Percentiles rank a stretch among this genome's conserved stretches.
Conservation (phyloP, 1,284 basidiomycete species). For the Clitocybe nebularis region DNA sequence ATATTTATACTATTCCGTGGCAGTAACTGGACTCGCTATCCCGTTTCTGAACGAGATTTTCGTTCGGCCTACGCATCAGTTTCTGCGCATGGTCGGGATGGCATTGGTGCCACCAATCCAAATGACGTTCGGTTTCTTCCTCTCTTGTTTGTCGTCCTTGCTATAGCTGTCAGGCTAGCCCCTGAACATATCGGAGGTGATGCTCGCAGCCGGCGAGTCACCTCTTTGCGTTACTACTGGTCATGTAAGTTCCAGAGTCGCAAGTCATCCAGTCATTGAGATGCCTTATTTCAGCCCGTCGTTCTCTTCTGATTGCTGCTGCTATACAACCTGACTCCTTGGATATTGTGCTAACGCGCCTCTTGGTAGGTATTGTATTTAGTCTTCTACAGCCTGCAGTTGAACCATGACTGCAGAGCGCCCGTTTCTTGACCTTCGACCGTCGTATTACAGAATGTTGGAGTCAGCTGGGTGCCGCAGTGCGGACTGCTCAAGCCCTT, state of each 20-base stretch:
- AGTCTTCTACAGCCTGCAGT: slow-evolving; percentile 14
- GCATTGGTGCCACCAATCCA: slow-evolving; percentile 59
- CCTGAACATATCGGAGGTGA: slow-evolving; percentile 84
- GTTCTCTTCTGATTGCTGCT: slow-evolving; percentile 83
- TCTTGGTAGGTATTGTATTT: slow-evolving; percentile 56
- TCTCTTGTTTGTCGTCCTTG: slow-evolving; percentile 89
- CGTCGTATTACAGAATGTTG: slow-evolving; percentile 91
- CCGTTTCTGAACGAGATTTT: slow-evolving; percentile 86
- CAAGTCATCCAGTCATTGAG: slow-evolving; percentile 10
- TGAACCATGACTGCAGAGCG: slow-evolving; percentile 52
- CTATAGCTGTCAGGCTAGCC: slow-evolving; percentile 81
- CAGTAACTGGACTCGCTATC: slow-evolving; percentile 95
- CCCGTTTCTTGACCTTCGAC: slow-evolving; percentile 88
- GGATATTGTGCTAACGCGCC: slow-evolving; percentile 83
- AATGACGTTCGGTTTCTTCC: slow-evolving; percentile 87
- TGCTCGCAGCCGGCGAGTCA: slow-evolving; percentile 67
- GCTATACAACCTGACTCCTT: slow-evolving; percentile 88
- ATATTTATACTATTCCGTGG: slow-evolving; percentile 11
- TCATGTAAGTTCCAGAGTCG: slow-evolving; percentile 63
- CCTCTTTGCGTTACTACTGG: slow-evolving; percentile 89
- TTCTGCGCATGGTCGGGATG: slow-evolving; percentile 67
- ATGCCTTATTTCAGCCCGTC: slow-evolving; percentile 55
- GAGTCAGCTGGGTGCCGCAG: slow-evolving; percentile 90
- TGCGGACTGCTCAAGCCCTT: slow-evolving; percentile 91
- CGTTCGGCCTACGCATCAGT: slow-evolving; percentile 78